phyloP scores from a whole-genome alignment of 805 yeast genomes.

The Kuraishia capsulata region DNA sequence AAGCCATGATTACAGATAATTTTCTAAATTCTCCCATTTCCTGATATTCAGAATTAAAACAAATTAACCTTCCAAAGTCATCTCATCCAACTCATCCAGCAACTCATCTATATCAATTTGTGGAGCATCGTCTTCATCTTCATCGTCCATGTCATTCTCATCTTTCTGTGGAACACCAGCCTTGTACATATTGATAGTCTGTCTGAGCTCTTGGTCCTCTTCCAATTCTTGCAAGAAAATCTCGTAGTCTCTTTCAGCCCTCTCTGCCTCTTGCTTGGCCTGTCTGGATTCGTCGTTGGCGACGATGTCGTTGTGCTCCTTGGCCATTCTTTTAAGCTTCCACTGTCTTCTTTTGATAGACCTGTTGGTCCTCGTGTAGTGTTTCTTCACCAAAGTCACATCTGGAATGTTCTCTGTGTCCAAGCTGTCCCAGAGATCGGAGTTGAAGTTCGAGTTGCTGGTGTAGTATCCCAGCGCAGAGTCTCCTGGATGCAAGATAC shows the following conservation, averaged over 20 bases:
- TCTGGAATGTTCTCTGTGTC: constrained; percentile 66
- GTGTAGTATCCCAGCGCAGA: constrained; percentile 87
- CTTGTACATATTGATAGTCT: constrained; percentile 82
- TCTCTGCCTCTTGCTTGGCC: constrained; percentile 81
- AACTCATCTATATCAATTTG: constrained; percentile 85
- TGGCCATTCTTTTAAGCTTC: constrained; percentile 97
- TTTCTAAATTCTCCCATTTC: too few species aligned
- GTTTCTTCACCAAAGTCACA: constrained; percentile 81
- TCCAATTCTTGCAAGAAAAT: constrained; percentile 93
- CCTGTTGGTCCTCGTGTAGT: constrained; percentile 70
- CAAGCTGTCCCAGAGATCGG: constrained; percentile 70
- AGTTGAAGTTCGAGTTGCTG: constrained; percentile 79
- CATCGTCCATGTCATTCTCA: constrained; percentile 31
- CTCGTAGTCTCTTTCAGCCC: constrained; percentile 93
- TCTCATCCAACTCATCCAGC: constrained; percentile 88
- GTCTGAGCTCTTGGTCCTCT: constrained; percentile 93
- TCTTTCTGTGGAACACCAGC: constrained; percentile 26
- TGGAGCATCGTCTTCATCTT: constrained; percentile 78
- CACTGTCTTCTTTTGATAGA: constrained; percentile 74
- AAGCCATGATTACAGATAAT: too few species aligned
- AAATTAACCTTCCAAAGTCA: constrained; percentile 60
- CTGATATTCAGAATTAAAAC: too few species aligned
- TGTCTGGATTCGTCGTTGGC: constrained; percentile 62
- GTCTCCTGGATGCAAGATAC: constrained; percentile 92
- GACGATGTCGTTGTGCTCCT: constrained; percentile 82